Evolutionary conservation across 140 eudicot species (phyloP).

Genomic region (Anethum foeniculum): DNA sequence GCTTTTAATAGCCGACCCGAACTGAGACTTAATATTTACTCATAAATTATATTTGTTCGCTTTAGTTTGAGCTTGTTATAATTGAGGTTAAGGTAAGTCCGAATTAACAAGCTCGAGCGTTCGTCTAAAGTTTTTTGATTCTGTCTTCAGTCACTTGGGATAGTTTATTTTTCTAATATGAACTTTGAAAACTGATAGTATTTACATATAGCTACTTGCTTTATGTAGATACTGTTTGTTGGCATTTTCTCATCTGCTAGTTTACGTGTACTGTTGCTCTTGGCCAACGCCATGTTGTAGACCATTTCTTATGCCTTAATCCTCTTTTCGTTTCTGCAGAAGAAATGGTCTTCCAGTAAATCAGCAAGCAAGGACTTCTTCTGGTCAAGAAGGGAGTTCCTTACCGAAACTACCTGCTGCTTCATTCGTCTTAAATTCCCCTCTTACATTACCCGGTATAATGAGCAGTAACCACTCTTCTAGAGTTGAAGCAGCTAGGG

Average conservation of each 20-base stretch:
- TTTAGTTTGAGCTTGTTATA: background rate
- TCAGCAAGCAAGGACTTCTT: conserved; percentile 20
- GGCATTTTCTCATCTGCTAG: background rate
- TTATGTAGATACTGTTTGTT: background rate
- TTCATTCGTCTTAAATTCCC: conserved; percentile 59
- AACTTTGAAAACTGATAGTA: background rate
- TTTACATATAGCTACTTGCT: background rate
- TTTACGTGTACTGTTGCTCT: background rate
- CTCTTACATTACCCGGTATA: conserved; percentile 34
- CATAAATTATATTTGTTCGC: background rate
- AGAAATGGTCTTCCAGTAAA: conserved; percentile 21
- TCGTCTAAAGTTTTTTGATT: background rate
- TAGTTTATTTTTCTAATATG: background rate
- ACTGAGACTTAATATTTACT: background rate
- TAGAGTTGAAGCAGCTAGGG: conserved; percentile 86
- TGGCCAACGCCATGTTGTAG: background rate
- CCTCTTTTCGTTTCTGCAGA: conserved; percentile 14
- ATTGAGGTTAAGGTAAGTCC: background rate
- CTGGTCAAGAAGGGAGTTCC: conserved; percentile 24
- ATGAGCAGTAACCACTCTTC: conserved; percentile 60
- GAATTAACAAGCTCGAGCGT: background rate
- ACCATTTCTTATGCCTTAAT: background rate
- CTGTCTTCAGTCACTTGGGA: background rate
- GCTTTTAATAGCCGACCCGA: background rate
- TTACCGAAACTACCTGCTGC: conserved; percentile 72